phyloP scores from a whole-genome alignment of 2,329 filamentous ascomycete species.

The Metarhizium robertsii region DNA sequence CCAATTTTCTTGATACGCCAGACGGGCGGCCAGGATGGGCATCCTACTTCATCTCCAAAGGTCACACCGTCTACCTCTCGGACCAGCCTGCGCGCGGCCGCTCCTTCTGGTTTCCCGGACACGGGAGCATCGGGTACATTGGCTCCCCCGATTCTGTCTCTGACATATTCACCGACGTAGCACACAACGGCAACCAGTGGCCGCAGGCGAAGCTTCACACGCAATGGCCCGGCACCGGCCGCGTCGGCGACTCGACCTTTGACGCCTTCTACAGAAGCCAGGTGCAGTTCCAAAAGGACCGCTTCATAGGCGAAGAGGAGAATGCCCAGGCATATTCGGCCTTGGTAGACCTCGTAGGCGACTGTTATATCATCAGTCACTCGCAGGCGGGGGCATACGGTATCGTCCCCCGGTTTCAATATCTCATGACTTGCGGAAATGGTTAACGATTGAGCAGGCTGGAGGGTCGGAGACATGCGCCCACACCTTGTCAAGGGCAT shows the following conservation, averaged over 20 bases:
- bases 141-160: constrained; percentile 15
- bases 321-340: constrained; percentile 12
- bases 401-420: background rate
- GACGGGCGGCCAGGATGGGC: constrained; percentile 32
- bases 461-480: constrained; percentile 15
- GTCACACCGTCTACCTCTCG: constrained; percentile 30
- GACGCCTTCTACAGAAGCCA: constrained; percentile 32
- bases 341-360: constrained; percentile 16
- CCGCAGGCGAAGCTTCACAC: constrained; percentile 23
- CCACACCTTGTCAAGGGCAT: constrained; percentile 18
- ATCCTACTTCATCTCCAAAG: constrained; percentile 28
- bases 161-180: constrained; percentile 18
- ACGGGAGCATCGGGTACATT: constrained; percentile 16
- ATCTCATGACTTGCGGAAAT: background rate
- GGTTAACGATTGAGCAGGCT: constrained; percentile 7
- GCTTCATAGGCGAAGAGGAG: constrained; percentile 11
- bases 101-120: constrained; percentile 18
- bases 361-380: constrained; percentile 20
- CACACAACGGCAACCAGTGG: constrained; percentile 16
- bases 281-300: constrained; percentile 10
- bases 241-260: constrained; percentile 33
- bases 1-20: constrained; percentile 28
- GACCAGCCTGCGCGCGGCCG: constrained; percentile 26
- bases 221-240: constrained; percentile 22
- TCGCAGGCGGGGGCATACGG: constrained; percentile 14